Percentiles rank a stretch among this genome's conserved stretches.
phyloP scores from a whole-genome alignment of 108 stramenopile genomes.

The Stephanodiscus triporus region DNA sequence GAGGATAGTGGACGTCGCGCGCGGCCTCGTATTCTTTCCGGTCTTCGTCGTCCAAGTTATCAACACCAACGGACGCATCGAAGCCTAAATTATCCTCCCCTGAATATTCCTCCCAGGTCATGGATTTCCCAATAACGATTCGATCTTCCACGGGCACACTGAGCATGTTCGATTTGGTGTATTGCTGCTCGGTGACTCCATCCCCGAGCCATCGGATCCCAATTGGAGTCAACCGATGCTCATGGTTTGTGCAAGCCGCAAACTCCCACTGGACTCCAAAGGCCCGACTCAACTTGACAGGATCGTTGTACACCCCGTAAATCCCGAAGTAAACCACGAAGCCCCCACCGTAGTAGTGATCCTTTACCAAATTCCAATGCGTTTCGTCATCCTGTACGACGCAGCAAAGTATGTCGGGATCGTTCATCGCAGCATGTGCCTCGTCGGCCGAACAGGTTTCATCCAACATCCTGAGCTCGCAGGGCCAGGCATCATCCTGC shows the following conservation, averaged over 20 bases:
- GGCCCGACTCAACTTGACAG: background rate
- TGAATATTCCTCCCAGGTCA: constrained; percentile 14
- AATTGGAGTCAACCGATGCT: constrained; percentile 6
- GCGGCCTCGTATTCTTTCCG: constrained; percentile 5
- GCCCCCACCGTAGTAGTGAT: constrained; percentile 2
- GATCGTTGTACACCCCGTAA: background rate
- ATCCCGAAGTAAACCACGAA: constrained; percentile 23
- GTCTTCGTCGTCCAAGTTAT: constrained; percentile 1
- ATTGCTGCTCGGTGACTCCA: constrained; percentile 12
- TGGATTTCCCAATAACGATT: constrained; percentile 3
- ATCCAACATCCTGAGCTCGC: too few species aligned
- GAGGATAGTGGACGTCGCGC: background rate
- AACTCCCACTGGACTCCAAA: constrained; percentile 12
- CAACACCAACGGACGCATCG: background rate
- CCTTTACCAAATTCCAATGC: constrained; percentile 16
- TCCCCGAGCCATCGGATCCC: constrained; percentile 3
- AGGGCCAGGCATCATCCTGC: too few species aligned
- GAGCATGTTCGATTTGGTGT: constrained; percentile 17
- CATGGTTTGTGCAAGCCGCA: constrained; percentile 6
- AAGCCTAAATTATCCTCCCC: too few species aligned
- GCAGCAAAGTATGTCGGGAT: too few species aligned
- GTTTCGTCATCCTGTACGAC: too few species aligned
- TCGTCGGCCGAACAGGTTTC: too few species aligned
- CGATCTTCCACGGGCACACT: constrained; percentile 26
- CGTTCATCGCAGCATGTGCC: too few species aligned